Evolutionary conservation across 768 basidiomycete genomes (phyloP), one percentile per base, ranked within the genome.

Genomic region (Hericium alpestre): DNA sequence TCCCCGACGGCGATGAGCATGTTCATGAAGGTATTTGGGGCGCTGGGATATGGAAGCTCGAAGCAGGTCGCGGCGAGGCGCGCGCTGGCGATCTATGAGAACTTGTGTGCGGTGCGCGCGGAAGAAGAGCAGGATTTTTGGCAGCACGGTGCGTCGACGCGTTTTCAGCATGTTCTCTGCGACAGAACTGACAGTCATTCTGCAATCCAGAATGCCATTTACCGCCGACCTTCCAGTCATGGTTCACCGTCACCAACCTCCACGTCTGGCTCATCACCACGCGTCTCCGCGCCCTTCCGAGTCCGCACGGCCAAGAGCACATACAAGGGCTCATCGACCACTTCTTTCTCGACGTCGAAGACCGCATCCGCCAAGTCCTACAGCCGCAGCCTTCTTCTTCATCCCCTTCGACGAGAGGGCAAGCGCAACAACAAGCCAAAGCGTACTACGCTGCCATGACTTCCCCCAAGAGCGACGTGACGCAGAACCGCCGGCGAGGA

Each of bases 161-260:
- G 23, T 20, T 32, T 13, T 5, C n/a, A n/a, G n/a, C n/a, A n/a
- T n/a, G n/a, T n/a, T n/a, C n/a, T n/a, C n/a, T n/a, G n/a, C n/a
- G n/a, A n/a, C 41, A 13, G 41, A 43, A 7, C 41, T 18, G 18
- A 13, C 41, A 4, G 15, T 43, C 4, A 3, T 3, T 15, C 11
- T n/a, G 40, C 9, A 12, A 46, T 39, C 13, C 64, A 96, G 94
- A 82, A 58, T 95, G 90, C 65, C 77, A 76, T 58, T 77, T 97
- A 6, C 93, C 94, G 10, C 87, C 86, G 12, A 96, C 95, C 0
- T 96, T 95, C 70, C 94, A 97, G 65, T 90, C 95, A 15, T 97
- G 93, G 90, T 97, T 97, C 72, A 90, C 90, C 4, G 73, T 96
- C 53, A 91, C 91, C 27, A 93, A 94, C 61, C 76, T 97, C 27